phyloP scores from a whole-genome alignment of 2,329 filamentous ascomycete genomes.

The Fusarium torreyae region DNA sequence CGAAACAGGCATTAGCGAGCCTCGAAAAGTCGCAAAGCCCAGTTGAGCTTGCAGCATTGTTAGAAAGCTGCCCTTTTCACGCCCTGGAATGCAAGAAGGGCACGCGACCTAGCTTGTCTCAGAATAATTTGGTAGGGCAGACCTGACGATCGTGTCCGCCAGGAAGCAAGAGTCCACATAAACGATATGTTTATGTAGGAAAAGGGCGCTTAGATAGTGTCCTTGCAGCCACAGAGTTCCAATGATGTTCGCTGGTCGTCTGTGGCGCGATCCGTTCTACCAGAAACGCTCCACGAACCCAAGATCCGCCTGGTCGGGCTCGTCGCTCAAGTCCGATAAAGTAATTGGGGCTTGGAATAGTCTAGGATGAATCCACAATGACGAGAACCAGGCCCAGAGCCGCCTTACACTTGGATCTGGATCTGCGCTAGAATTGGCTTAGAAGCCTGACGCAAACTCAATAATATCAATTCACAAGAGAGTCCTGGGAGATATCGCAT shows the following conservation, averaged over 20 bases:
- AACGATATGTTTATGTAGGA: conserved; percentile 3
- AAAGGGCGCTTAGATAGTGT: conserved; percentile 4
- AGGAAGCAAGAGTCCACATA: conserved; percentile 6
- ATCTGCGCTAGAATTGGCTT: conserved; percentile 14
- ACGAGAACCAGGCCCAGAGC: conserved; percentile 5
- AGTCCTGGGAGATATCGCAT: not conserved
- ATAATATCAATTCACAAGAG: not conserved
- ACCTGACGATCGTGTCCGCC: not conserved
- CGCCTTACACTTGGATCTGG: not conserved
- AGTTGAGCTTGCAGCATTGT: conserved; percentile 67
- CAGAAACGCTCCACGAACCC: conserved; percentile 6
- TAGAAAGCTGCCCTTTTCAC: conserved; percentile 18
- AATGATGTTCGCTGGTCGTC: conserved; percentile 6
- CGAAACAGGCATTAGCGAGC: conserved; percentile 81
- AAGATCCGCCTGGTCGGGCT: conserved; percentile 9
- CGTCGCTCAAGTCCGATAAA: conserved; percentile 21
- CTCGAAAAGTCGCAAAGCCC: conserved; percentile 94
- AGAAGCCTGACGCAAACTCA: conserved; percentile 10
- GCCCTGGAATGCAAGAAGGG: conserved; percentile 40
- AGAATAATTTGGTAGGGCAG: conserved; percentile 27
- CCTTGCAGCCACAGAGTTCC: conserved; percentile 25
- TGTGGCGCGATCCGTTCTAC: conserved; percentile 30
- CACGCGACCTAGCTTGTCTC: conserved; percentile 30
- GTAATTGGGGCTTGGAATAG: conserved; percentile 13
- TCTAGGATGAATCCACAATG: conserved; percentile 13